Base-by-base conservation (phyloP, 2,329 filamentous ascomycete genomes). In the Basipetospora chlamydospora region DNA sequence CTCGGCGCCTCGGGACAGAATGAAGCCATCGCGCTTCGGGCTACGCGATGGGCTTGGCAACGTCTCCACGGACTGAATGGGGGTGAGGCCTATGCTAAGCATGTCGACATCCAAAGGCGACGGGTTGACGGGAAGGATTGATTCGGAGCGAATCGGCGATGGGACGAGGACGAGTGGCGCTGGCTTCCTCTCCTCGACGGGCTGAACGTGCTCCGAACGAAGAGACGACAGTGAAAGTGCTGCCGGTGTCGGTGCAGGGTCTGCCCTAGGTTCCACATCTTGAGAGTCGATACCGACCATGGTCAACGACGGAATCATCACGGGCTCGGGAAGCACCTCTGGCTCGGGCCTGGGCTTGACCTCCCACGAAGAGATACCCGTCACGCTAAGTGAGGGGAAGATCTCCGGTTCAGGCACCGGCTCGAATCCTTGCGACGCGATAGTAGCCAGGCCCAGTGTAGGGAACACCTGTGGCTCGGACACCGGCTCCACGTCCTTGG, bases 1-100 rank as follows among this genome's bases (percentile, higher is more conserved):
- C 12, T 50, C 47, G 37, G 55, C 48, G 28, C 70, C 67, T 13
- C 59, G 60, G 1, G 71, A 65, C 16, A 76, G 60, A 39, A 76
- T 67, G 42, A 76, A 70, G 1, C 55, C 73, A 43, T 73, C 64
- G 39, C 68, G 59, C 53, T 62, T 66, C 1, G 66, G 67, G 44
- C 63, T 72, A 39, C 64, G 62, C 16, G 61, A 58, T 28, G 57
- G 53, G n/a, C 61, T 44, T 6, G 64, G 66, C 33, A 61, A 57
- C 3, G 60, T 67, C 37, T 65, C 59, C 6, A 67, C 49, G 4
- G 61, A 60, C 39, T 59, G 56, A 28, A 70, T 57, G 1, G 55
- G 43, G 3, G 66, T 66, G 45, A 68, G 63, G 12, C 50, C 59
- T 35, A 64, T 54, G 4, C 45, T 8, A 57, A 50, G 22, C 7